Evolutionary conservation across 331 rosid genomes (phyloP), one percentile per base, ranked within the genome.

Genomic region (Quercus phellos): DNA sequence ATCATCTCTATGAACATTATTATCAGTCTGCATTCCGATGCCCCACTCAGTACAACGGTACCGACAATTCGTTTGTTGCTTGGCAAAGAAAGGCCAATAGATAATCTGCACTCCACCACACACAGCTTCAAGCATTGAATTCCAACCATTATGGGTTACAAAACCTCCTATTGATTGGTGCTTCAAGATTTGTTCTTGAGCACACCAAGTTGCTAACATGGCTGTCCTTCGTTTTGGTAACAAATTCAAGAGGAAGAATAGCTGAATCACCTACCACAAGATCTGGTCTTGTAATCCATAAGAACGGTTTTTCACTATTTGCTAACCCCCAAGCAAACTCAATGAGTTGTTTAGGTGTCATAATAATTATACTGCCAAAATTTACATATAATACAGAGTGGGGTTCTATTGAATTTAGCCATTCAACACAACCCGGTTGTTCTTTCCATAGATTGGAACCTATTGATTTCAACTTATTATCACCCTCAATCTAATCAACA

Each of bases 211-310:
- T 0, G 74, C 83, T 14, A 86, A 51, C 2, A 86, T 24, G 19
- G 86, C 75, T 79, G 4, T 72, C 84, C 59, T 55, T 63, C 5
- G 70, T 84, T 70, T 84, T 80, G 22, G 5, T 55, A 1, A 59
- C 46, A 74, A 86, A 84, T 68, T 84, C 84, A 0, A 82, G 19
- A 2, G 87, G 84, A 21, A 82, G 11, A 70, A 77, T 55, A 22
- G 51, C 85, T 0, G 82, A 77, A 6, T 84, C 87, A 1, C 87
- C 88, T 7, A 17, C 61, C 0, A 88, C 87, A 53, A 88, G 74
- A 27, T 84, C 92, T 16, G 90, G 85, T 79, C 92, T 84, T 26
- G 80, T 81, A 24, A 85, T 76, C 91, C 87, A 88, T 19, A 88
- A 5, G 67, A 88, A 88, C 0, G 83, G 76, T 42, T 77, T 78